Conservation (phyloP, 805 yeast species). For the Candida coquimbonensis region DNA sequence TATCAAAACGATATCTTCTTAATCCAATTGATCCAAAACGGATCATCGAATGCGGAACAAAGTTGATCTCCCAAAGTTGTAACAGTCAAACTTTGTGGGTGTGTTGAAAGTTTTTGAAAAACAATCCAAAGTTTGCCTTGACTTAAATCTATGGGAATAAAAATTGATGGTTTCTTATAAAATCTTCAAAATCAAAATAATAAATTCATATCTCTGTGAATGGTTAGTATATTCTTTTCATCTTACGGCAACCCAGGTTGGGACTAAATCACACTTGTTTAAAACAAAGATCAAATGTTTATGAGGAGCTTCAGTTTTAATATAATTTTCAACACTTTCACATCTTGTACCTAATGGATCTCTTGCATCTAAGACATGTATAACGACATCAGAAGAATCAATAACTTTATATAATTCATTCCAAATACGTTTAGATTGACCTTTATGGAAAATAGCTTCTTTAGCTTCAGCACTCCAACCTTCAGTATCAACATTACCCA, state of each 20-base stretch:
- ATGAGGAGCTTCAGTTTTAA: conserved; percentile 90
- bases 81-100: conserved; percentile 75
- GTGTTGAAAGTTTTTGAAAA: conserved; percentile 3
- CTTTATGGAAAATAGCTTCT: conserved; percentile 92
- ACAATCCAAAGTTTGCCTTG: conserved; percentile 51
- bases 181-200: not conserved
- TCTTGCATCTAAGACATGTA: conserved; percentile 49
- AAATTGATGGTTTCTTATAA: not conserved
- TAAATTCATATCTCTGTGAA: not conserved
- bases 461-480: conserved; percentile 88
- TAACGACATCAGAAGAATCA: conserved; percentile 89
- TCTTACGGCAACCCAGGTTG: conserved; percentile 99
- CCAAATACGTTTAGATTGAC: conserved; percentile 98
- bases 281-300: conserved; percentile 91
- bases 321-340: conserved; percentile 85
- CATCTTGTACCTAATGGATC: conserved; percentile 97
- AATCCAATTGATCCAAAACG: conserved; percentile 40
- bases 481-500: conserved; percentile 62
- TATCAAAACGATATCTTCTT: conserved; percentile 27
- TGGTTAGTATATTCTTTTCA: conserved; percentile 9
- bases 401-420: conserved; percentile 94
- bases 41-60: conserved; percentile 43
- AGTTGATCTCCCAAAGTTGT: conserved; percentile 91
- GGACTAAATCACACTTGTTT: conserved; percentile 97
- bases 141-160: conserved; percentile 73